Conservation (phyloP, 768 basidiomycete genomes). For the Auricularia cornea region DNA sequence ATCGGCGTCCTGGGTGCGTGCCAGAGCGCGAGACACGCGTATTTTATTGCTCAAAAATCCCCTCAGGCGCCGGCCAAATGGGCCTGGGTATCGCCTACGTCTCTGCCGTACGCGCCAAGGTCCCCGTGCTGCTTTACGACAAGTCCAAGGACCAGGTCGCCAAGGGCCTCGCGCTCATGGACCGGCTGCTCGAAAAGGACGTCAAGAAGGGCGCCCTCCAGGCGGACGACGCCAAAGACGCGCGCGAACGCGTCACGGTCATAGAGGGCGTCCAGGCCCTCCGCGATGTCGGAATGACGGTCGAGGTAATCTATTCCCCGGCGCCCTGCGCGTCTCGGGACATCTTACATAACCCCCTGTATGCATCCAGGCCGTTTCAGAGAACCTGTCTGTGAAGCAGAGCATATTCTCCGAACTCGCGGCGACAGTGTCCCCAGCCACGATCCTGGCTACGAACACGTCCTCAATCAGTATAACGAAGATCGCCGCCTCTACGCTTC, state of each 20-base stretch:
- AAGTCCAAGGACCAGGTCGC: constrained; percentile 62
- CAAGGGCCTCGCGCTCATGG: constrained; percentile 64
- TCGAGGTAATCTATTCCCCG: constrained; percentile 49
- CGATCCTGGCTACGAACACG: constrained; percentile 88
- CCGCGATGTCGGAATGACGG: constrained; percentile 80
- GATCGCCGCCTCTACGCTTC: constrained; percentile 74
- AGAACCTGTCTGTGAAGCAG: constrained; percentile 71
- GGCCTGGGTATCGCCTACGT: constrained; percentile 90
- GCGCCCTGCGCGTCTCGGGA: no score
- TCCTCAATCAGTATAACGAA: constrained; percentile 93
- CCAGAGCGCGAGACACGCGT: neutral
- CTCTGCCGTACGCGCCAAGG: constrained; percentile 73
- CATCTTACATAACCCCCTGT: neutral
- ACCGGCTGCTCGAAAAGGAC: constrained; percentile 83
- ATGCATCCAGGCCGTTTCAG: constrained; percentile 66
- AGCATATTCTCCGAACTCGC: constrained; percentile 66
- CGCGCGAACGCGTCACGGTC: constrained; percentile 53
- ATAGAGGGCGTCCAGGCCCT: constrained; percentile 54
- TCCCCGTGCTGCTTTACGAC: constrained; percentile 83
- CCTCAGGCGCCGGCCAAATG: constrained; percentile 51
- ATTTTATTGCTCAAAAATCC: constrained; percentile 24
- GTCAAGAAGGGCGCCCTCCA: constrained; percentile 73
- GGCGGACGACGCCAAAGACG: constrained; percentile 61
- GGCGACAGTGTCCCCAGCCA: constrained; percentile 54
- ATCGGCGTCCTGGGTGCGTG: constrained; percentile 52